A percentile compares a stretch with the other conserved stretches of the same genome.
phyloP scores from a whole-genome alignment of 768 basidiomycete genomes.

The Hygrocybe punicea region DNA sequence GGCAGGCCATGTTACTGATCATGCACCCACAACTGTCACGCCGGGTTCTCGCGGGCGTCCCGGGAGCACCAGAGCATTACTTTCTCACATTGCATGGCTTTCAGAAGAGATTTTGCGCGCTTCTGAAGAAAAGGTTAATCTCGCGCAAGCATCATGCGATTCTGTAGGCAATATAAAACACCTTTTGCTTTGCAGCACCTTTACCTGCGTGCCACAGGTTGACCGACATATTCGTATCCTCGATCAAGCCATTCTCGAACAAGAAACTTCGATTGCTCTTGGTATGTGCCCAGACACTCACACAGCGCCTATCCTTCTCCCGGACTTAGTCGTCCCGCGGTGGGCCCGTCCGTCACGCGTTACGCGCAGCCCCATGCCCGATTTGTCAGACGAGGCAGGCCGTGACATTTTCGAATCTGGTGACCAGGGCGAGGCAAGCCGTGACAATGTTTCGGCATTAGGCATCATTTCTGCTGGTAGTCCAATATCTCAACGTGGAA shows the following conservation, averaged over 20 bases:
- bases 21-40: constrained; percentile 19
- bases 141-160: constrained; percentile 67
- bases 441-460: constrained; percentile 5
- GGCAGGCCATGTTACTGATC: constrained; percentile 5
- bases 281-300: constrained; percentile 50
- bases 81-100: constrained; percentile 56
- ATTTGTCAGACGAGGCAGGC: constrained; percentile 13
- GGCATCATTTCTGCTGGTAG: background rate
- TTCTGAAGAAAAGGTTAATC: constrained; percentile 74
- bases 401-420: constrained; percentile 8
- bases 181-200: background rate
- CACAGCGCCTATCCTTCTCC: constrained; percentile 50
- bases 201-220: constrained; percentile 49
- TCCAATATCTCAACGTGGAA: constrained; percentile 14
- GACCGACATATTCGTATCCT: constrained; percentile 76
- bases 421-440: background rate
- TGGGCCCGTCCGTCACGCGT: constrained; percentile 46
- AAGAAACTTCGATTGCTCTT: constrained; percentile 53
- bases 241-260: constrained; percentile 68
- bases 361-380: constrained; percentile 39
- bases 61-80: constrained; percentile 46
- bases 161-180: constrained; percentile 46
- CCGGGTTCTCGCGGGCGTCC: constrained; percentile 27
- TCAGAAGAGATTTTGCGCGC: constrained; percentile 59
- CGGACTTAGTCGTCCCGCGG: constrained; percentile 58